Evolutionary conservation across 176 grass and related monocot species (phyloP).

Genomic region (Triticum dicoccoides): DNA sequence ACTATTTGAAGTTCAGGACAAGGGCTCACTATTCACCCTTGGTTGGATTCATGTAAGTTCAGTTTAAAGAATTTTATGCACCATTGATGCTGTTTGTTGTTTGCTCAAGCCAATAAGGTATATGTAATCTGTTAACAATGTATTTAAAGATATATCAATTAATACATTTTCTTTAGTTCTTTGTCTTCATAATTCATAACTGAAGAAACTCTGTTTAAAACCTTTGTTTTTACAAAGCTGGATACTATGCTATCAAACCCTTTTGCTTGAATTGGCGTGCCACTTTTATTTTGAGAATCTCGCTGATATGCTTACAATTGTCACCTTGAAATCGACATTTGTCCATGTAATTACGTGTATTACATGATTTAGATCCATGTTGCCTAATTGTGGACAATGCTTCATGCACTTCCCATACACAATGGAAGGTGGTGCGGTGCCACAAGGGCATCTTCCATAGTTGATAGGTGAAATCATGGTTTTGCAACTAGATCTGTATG

Average conservation of each 20-base stretch:
- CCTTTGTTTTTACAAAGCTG: not conserved
- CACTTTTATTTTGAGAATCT: not conserved
- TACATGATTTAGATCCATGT: not conserved
- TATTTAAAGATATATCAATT: not conserved
- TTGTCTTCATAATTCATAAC: not conserved
- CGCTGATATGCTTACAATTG: not conserved
- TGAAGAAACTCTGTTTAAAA: conserved; percentile 6
- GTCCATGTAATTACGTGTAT: not conserved
- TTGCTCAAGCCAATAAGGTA: conserved; percentile 30
- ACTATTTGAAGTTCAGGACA: conserved; percentile 98
- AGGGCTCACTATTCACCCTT: conserved; percentile 88
- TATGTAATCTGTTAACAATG: not conserved
- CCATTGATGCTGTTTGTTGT: conserved; percentile 3
- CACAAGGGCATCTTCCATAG: not conserved
- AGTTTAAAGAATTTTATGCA: conserved; percentile 18
- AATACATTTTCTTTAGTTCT: not conserved
- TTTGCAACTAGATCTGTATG: not conserved
- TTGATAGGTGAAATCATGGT: not conserved
- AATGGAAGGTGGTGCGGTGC: not conserved
- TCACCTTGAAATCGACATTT: conserved; percentile 1
- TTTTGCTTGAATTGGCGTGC: not conserved
- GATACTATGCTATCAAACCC: conserved; percentile 15
- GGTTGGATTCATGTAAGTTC: conserved; percentile 99
- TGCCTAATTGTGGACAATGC: not conserved
- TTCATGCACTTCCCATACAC: conserved; percentile 4